phyloP scores from a whole-genome alignment of 73 alveolate genomes.

The Symbiodinium pilosum region DNA sequence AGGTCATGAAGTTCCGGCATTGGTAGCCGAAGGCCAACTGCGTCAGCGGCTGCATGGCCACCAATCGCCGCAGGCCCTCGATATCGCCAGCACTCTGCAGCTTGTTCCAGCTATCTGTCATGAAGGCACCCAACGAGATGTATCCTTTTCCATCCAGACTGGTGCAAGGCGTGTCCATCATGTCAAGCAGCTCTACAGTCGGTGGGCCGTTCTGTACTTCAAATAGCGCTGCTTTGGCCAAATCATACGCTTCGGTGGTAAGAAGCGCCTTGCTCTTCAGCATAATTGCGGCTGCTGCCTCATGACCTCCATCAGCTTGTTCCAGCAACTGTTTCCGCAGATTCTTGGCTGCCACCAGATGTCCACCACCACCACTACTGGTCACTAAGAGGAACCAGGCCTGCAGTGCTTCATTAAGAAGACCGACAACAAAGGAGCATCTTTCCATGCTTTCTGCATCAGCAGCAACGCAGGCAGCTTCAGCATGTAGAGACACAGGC shows the following conservation, averaged over 20 bases:
- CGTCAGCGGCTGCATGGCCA: conserved; percentile 29
- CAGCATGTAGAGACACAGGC: neutral
- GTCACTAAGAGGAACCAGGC: conserved; percentile 23
- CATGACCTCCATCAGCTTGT: neutral
- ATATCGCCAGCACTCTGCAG: conserved; percentile 45
- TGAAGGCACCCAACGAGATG: conserved; percentile 35
- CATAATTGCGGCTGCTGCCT: neutral
- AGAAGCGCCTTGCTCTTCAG: neutral
- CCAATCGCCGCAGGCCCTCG: conserved; percentile 28
- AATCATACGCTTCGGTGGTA: neutral
- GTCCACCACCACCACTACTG: conserved; percentile 91
- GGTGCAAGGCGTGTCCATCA: conserved; percentile 45
- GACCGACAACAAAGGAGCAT: neutral
- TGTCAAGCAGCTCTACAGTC: conserved; percentile 13
- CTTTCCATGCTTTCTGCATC: neutral
- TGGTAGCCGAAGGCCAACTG: conserved; percentile 16
- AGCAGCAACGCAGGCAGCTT: neutral
- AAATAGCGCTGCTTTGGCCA: neutral
- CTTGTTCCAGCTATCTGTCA: conserved; percentile 49
- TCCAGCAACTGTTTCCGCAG: conserved; percentile 21
- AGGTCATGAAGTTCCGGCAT: neutral
- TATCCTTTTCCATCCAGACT: neutral
- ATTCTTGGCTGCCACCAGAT: conserved; percentile 71
- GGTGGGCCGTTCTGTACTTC: conserved; percentile 39
- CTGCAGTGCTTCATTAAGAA: conserved; percentile 1